These are phyloP conservation scores for Athelia sp. DNA, from an alignment of 1,284 basidiomycete genomes.

Conservation along the genomic window DNA sequence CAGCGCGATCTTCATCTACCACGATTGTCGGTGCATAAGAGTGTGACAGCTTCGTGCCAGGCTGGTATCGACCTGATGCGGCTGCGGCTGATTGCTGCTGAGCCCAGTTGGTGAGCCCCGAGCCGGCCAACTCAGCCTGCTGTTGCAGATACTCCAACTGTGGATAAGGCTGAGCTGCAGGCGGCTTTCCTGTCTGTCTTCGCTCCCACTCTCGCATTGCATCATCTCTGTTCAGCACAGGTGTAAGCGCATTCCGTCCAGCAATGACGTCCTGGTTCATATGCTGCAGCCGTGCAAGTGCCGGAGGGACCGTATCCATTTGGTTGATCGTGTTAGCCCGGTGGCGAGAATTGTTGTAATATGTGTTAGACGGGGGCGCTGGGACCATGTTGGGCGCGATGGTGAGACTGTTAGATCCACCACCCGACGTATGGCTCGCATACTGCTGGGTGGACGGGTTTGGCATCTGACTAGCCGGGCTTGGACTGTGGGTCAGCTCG, in stretches of 20 bases:
- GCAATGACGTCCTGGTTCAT: constrained; percentile 85
- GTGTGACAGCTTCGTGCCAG: constrained; percentile 63
- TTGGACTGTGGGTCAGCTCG: constrained; percentile 41
- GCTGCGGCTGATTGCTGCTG: constrained; percentile 16
- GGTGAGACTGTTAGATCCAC: constrained; percentile 12
- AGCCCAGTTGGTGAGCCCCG: constrained; percentile 51
- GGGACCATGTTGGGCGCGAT: constrained; percentile 40
- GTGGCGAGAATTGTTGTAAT: constrained; percentile 63
- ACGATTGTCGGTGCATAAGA: constrained; percentile 63
- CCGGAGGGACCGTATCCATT: constrained; percentile 89
- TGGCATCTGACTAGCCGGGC: constrained; percentile 41
- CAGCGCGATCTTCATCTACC: constrained; percentile 60
- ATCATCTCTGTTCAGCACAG: constrained; percentile 86
- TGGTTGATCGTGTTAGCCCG: constrained; percentile 89
- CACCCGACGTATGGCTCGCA: constrained; percentile 28
- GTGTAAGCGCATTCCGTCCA: constrained; percentile 79
- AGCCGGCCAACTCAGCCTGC: constrained; percentile 80
- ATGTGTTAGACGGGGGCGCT: constrained; percentile 58
- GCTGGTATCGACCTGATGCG: constrained; percentile 40
- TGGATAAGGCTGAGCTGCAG: constrained; percentile 70
- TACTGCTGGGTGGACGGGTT: constrained; percentile 37
- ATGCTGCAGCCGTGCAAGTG: constrained; percentile 81
- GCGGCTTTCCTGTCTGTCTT: constrained; percentile 64
- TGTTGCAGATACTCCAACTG: constrained; percentile 89
- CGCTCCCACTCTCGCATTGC: constrained; percentile 89